Base-by-base conservation (phyloP, 2,329 filamentous ascomycete genomes). In the Pseudophaeomoniella oleicola region DNA sequence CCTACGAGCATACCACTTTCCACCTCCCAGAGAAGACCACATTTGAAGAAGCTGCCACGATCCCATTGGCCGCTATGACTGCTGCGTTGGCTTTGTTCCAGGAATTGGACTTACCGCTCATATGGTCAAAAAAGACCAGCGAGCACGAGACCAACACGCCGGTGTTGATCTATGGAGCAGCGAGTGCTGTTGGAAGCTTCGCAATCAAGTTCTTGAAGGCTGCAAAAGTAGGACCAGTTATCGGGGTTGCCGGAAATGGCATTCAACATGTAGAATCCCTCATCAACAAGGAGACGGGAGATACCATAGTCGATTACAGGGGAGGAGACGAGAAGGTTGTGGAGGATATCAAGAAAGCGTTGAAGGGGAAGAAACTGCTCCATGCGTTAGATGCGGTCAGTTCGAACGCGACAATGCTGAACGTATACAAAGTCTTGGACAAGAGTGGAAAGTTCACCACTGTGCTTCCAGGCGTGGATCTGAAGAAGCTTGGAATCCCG, bases 261-360 rank as follows among this genome's bases (percentile, higher is more conserved):
- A 52, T 52, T 5, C 46, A 61, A 2, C 68, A 68, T 44, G 71
- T 77, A 3, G 58, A 69, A 49, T 51, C 46, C 0, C 53, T 75
- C 19, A 63, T 78, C 37, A 66, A 74, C 46, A 34, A 16, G 9
- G 52, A 50, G 36, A 70, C 69, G 46, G 72, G 73, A 29, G 74
- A 78, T 46, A 54, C 58, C 1, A 55, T 78, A 15, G 50, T 79
- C 39, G 74, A 79, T 55, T 78, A 79, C 52, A 69, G 75, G 16
- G 49, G 59, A 1, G 74, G 73, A 6, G 61, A 70, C 37, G 67
- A 69, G 0, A 60, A 62, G 2, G 58, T 76, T 4, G 56, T 71
- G 0, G 44, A 52, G 37, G 52, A 55, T 12, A 56, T 74, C 43
- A 56, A 61, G 22, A 54, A 60, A 11, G 62, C 62, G 2, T 55